phyloP scores from a whole-genome alignment of 495 filamentous ascomycete genomes.

The Aspergillus baeticus region DNA sequence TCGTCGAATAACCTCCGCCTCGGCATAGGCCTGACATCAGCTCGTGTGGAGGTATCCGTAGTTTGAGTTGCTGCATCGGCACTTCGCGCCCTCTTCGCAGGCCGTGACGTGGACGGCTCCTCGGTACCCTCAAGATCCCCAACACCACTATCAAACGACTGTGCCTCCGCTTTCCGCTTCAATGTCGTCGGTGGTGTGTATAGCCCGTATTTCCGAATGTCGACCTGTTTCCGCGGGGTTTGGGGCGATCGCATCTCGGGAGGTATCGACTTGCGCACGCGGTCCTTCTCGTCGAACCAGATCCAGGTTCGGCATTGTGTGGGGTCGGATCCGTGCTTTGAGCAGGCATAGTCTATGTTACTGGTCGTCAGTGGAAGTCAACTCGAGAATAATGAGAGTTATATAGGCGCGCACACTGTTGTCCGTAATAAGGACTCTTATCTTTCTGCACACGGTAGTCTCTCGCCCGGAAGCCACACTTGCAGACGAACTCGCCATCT shows the following conservation, averaged over 20 bases:
- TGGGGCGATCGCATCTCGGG: not conserved
- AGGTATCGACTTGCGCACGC: not conserved
- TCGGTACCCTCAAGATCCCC: not conserved
- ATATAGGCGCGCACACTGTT: constrained; percentile 6
- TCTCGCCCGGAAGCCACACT: constrained; percentile 4
- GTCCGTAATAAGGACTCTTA: constrained; percentile 4
- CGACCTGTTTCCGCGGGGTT: constrained; percentile 9
- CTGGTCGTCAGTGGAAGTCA: not conserved
- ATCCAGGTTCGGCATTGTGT: not conserved
- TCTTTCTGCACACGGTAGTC: not conserved
- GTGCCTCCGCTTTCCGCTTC: constrained; percentile 1
- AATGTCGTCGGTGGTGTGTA: not conserved
- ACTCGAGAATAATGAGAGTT: not conserved
- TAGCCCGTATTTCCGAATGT: constrained; percentile 6
- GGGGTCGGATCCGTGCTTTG: constrained; percentile 1
- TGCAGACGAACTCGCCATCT: constrained; percentile 1
- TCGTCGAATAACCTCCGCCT: not conserved
- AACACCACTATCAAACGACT: constrained; percentile 4
- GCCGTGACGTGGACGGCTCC: constrained; percentile 1
- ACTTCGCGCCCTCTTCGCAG: not conserved
- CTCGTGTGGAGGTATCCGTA: not conserved
- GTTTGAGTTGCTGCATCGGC: not conserved
- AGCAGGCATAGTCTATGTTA: not conserved
- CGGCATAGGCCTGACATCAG: not conserved
- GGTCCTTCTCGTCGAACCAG: constrained; percentile 4